A percentile compares a stretch with the other conserved stretches of the same genome.
These are phyloP conservation scores for Diversispora eburnea DNA, from an alignment of 192 early-diverging fungal species.

Conservation along the genomic window DNA sequence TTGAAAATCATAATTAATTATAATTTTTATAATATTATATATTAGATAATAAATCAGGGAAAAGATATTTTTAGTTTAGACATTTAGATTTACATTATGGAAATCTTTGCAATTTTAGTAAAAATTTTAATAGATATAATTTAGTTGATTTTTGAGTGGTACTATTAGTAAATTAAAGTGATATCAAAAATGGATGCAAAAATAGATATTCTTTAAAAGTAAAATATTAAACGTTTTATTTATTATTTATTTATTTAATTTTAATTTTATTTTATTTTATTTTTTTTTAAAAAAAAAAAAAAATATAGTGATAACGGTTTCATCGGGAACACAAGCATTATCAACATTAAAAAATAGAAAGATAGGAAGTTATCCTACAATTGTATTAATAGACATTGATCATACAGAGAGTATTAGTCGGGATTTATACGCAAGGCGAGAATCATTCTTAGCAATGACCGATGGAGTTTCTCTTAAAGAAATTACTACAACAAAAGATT, in stretches of 20 bases:
- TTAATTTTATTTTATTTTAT: not conserved
- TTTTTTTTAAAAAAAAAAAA: too few relatives aligned
- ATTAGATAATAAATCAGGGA: too few relatives aligned
- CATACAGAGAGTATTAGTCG: slow-evolving; percentile 19
- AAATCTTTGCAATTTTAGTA: too few relatives aligned
- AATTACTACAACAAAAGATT: slow-evolving; percentile 2
- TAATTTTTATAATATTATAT: too few relatives aligned
- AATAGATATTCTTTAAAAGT: too few relatives aligned
- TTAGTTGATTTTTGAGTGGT: too few relatives aligned
- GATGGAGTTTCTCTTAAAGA: not conserved
- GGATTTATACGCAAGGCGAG: slow-evolving; percentile 3
- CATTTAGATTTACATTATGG: too few relatives aligned
- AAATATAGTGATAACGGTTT: slow-evolving; percentile 14
- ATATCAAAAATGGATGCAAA: too few relatives aligned
- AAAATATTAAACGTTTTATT: not conserved
- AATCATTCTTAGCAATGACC: slow-evolving; percentile 10
- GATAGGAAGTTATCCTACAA: slow-evolving; percentile 2
- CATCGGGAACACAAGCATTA: slow-evolving; percentile 18
- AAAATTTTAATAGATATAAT: too few relatives aligned
- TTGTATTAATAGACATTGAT: slow-evolving; percentile 28
- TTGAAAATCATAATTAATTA: too few relatives aligned
- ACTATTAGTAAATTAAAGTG: too few relatives aligned
- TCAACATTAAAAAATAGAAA: not conserved
- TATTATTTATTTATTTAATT: not conserved
- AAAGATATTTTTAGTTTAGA: too few relatives aligned